phyloP scores from a whole-genome alignment of 441 rosid genomes.

The Adansonia rubrostipa region DNA sequence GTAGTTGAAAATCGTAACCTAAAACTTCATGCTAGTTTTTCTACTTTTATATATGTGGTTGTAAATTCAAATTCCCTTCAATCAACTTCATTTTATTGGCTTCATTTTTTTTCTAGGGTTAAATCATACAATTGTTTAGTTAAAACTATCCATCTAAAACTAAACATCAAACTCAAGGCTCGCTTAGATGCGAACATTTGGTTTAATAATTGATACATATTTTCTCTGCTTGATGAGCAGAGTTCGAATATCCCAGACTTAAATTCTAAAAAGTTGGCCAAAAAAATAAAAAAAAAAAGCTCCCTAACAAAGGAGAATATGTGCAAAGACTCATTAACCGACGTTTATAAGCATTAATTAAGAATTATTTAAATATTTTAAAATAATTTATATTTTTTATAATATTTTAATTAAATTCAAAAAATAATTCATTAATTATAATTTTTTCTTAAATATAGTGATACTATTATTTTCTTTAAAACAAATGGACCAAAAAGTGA shows the following conservation, averaged over 20 bases:
- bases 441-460: no score
- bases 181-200: no score
- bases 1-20: not conserved
- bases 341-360: no score
- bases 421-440: no score
- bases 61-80: not conserved
- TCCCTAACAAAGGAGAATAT: not conserved
- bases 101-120: not conserved
- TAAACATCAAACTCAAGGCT: not conserved
- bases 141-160: not conserved
- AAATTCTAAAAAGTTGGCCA: no score
- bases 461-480: not conserved
- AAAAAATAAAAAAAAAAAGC: no score
- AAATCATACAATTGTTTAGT: not conserved
- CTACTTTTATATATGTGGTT: not conserved
- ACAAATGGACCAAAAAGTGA: not conserved
- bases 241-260: no score
- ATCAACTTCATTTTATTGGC: not conserved
- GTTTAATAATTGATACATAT: no score
- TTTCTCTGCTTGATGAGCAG: no score
- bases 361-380: no score
- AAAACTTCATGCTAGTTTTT: not conserved
- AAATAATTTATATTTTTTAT: no score
- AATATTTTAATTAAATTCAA: no score
- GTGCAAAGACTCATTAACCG: not conserved